These are phyloP conservation scores for Syzygium aqueum DNA, from an alignment of 345 rosid genomes.

Conservation along the genomic window DNA sequence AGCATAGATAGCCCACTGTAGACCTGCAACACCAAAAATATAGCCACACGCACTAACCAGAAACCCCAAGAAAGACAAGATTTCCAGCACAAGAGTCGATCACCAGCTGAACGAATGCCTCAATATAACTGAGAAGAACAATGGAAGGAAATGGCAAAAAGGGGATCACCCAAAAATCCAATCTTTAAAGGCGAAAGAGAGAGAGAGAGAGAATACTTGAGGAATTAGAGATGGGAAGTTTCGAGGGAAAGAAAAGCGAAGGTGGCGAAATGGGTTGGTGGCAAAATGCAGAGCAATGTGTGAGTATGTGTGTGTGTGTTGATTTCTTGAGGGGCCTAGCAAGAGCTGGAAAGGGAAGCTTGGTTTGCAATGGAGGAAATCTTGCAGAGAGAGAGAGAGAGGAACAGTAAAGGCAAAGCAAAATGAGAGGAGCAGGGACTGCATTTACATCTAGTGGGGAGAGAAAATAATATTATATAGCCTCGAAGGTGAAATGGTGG, in stretches of 20 bases:
- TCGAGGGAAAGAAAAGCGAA: slow-evolving; percentile 3
- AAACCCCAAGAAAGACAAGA: background rate
- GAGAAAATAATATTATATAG: background rate
- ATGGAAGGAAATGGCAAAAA: slow-evolving; percentile 15
- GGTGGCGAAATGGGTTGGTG: slow-evolving; percentile 14
- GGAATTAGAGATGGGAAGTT: slow-evolving; percentile 5
- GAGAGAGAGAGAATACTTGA: background rate
- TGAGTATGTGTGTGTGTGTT: background rate
- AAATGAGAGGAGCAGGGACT: slow-evolving; percentile 8
- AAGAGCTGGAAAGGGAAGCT: slow-evolving; percentile 67
- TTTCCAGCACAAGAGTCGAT: slow-evolving; percentile 17
- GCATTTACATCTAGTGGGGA: slow-evolving; percentile 29
- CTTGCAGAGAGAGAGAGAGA: slow-evolving; percentile 22
- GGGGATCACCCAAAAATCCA: slow-evolving; percentile 21
- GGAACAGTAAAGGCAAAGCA: slow-evolving; percentile 41
- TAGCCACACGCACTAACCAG: slow-evolving; percentile 16
- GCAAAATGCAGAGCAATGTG: slow-evolving; percentile 51
- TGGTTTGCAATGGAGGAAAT: slow-evolving; percentile 91
- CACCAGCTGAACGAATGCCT: slow-evolving; percentile 16
- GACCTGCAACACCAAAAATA: slow-evolving; percentile 20
- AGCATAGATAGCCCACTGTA: slow-evolving; percentile 39
- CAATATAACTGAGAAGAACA: background rate
- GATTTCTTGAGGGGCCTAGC: slow-evolving; percentile 18
- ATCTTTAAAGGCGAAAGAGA: slow-evolving; percentile 11
- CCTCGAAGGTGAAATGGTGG: background rate